These are phyloP conservation scores for Leccinum aurantiacum DNA, from an alignment of 768 basidiomycete species.

Conservation along the genomic window DNA sequence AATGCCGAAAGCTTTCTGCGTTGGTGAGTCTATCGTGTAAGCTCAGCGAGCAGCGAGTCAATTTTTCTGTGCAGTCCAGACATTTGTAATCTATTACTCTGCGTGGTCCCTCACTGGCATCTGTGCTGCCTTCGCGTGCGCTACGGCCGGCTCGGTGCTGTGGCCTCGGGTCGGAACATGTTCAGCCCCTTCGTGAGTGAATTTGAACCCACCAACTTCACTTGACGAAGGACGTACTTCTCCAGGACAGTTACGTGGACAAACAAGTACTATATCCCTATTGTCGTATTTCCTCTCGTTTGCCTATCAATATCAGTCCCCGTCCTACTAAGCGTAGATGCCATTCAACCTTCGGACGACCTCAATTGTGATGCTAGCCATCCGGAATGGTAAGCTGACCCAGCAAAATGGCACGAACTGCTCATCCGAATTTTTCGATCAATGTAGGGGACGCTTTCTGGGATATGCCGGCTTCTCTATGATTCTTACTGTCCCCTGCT, in stretches of 20 bases:
- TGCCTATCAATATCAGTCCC: constrained; percentile 44
- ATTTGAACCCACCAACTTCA: background rate
- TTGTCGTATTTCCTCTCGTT: constrained; percentile 48
- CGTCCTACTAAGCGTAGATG: constrained; percentile 43
- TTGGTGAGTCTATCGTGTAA: constrained; percentile 37
- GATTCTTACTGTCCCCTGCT: constrained; percentile 49
- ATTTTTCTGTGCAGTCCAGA: constrained; percentile 22
- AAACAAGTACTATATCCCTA: constrained; percentile 41
- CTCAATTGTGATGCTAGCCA: constrained; percentile 60
- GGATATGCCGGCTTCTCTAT: constrained; percentile 61
- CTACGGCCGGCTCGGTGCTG: constrained; percentile 47
- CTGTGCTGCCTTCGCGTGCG: constrained; percentile 44
- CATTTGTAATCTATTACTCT: constrained; percentile 39
- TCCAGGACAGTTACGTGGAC: constrained; percentile 53
- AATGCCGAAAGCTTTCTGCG: constrained; percentile 62
- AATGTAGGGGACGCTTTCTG: constrained; percentile 58
- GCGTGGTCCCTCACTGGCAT: constrained; percentile 47
- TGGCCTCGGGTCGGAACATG: constrained; percentile 33
- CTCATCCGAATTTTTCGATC: constrained; percentile 2
- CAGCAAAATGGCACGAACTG: background rate
- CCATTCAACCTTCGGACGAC: constrained; percentile 48
- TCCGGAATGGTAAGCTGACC: constrained; percentile 52
- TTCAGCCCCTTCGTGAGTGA: constrained; percentile 22
- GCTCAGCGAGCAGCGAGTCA: constrained; percentile 6
- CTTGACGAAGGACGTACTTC: background rate